These are phyloP conservation scores for Brassica cretica DNA, from an alignment of 345 rosid genomes.

Conservation along the genomic window DNA sequence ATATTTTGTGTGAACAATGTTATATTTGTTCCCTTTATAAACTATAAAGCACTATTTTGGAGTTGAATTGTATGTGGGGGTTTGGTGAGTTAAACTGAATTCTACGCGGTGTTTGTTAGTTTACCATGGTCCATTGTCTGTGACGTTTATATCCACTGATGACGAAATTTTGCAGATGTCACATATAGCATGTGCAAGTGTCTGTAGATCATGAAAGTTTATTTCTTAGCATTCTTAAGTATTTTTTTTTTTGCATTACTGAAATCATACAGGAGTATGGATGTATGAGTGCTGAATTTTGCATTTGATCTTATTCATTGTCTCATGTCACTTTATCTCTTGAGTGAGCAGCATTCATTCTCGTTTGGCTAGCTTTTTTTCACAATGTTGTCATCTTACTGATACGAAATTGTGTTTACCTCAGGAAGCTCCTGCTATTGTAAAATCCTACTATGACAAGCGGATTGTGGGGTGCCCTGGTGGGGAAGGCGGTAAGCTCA, in stretches of 20 bases:
- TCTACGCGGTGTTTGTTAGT: neutral
- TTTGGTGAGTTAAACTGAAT: neutral
- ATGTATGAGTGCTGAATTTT: neutral
- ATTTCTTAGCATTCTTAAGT: neutral
- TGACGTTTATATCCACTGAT: neutral
- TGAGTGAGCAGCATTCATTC: neutral
- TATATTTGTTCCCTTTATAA: too few species aligned
- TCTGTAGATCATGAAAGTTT: neutral
- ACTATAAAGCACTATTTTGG: neutral
- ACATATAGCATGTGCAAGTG: neutral
- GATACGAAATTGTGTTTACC: conserved; percentile 2
- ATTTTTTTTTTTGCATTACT: neutral
- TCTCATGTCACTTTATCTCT: neutral
- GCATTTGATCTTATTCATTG: neutral
- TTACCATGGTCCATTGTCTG: neutral
- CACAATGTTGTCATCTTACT: neutral
- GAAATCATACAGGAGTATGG: neutral
- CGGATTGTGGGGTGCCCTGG: conserved; percentile 72
- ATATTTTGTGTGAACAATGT: neutral
- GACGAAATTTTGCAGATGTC: neutral
- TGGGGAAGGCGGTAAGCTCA: conserved; percentile 56
- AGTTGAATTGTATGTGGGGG: neutral
- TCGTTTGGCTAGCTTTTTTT: neutral
- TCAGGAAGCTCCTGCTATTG: conserved; percentile 56
- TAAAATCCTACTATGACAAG: conserved; percentile 55